Evolutionary conservation across 306 rosid genomes (phyloP).

Genomic region (Rubus parviflorus): DNA sequence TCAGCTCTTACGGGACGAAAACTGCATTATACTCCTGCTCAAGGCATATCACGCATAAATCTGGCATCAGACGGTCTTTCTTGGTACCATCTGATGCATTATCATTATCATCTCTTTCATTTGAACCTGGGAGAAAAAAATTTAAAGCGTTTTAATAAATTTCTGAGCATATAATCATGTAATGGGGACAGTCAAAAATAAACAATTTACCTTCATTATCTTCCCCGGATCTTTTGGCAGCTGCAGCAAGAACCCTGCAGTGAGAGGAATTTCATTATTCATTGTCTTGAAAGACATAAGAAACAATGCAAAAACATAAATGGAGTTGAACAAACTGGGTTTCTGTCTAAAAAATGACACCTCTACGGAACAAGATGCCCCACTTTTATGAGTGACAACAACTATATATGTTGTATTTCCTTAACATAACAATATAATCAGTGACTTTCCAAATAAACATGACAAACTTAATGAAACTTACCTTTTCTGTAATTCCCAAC

Average conservation of each 20-base stretch:
- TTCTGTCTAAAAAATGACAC: not conserved
- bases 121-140: constrained; percentile 44
- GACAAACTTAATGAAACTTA: not conserved
- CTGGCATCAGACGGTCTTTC: constrained; percentile 74
- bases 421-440: too few species aligned
- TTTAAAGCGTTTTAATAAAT: constrained; percentile 16
- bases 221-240: constrained; percentile 74
- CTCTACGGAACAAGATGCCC: not conserved
- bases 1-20: constrained; percentile 85
- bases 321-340: constrained; percentile 11
- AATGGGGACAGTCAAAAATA: constrained; percentile 11
- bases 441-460: not conserved
- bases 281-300: not conserved
- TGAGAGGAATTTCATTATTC: constrained; percentile 26
- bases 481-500: constrained; percentile 72
- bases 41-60: constrained; percentile 95
- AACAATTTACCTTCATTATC: constrained; percentile 64
- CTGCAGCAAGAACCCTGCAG: constrained; percentile 95
- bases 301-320: not conserved
- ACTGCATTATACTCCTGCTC: constrained; percentile 92
- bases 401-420: not conserved
- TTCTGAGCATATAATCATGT: constrained; percentile 16
- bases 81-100: constrained; percentile 51
- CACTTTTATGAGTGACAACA: not conserved
- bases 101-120: constrained; percentile 49